Base-by-base conservation (phyloP, 495 filamentous ascomycete genomes). In the Aspergillus leporis region DNA sequence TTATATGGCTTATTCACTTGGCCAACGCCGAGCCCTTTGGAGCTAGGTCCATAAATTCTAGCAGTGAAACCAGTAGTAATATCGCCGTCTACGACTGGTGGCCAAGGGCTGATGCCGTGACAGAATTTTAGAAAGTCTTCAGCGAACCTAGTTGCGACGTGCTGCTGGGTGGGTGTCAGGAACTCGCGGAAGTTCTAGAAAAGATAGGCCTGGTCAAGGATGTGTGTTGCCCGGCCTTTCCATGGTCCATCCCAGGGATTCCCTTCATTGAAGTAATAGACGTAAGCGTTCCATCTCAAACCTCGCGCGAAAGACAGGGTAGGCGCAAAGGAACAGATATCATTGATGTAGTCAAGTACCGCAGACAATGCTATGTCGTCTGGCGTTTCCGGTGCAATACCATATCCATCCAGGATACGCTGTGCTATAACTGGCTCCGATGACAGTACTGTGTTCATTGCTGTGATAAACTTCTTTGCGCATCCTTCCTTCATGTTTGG, bases 191-290 rank as follows among this genome's bases (percentile, higher is more conserved):
- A 77, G 40, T 78, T 79, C 64, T 80, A 75, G 63, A 78, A 80
- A 14, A 81, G 61, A 50, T 73, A 80, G 2, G 72, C 71, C n/a
- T 76, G 58, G 41, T 81, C 80, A 0, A 83, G 70, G 48, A 81
- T 70, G 55, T 83, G 80, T 7, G 61, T 72, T 12, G 72, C 60
- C 13, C 55, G 58, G 6, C 73, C 74, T 55, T 79, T 76, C 67
- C 69, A 79, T 5, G 65, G 64, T 2, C 78, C 78, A 12, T 79
- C 72, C 74, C 77, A 82, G 0, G 78, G 78, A 59, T 80, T 81
- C 0, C 66, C 67, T 41, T 77, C 74, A 53, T 81, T 78, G 68
- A 81, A 80, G 38, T 80, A 71, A 65, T 80, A 81, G 8, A 78
- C 68, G 54, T 76, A 76, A 16, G 75, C 62, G 31, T 72, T 75